phyloP scores from a whole-genome alignment of 2,329 filamentous ascomycete species.

The Alternaria sp. region DNA sequence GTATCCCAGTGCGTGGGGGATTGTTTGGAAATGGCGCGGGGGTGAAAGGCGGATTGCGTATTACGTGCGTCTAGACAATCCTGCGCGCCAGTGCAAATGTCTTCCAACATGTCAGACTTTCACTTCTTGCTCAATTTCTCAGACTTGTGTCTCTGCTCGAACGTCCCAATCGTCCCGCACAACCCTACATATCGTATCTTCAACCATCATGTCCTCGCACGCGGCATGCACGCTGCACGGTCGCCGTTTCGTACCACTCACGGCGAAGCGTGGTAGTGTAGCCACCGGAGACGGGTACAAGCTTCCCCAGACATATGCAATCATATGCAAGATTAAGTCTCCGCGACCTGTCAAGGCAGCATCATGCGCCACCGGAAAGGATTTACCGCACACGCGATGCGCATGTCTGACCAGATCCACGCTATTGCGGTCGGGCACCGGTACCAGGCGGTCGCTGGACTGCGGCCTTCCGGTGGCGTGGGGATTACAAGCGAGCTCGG shows the following conservation, averaged over 20 bases:
- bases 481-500: background rate
- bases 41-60: background rate
- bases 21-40: background rate
- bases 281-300: slow-evolving; percentile 21
- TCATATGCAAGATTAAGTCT: slow-evolving; percentile 11
- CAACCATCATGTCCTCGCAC: slow-evolving; percentile 2
- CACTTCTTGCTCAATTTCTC: background rate
- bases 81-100: slow-evolving; percentile 4
- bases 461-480: background rate
- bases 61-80: background rate
- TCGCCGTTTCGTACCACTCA: slow-evolving; percentile 22
- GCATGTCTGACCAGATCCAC: slow-evolving; percentile 18
- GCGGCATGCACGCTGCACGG: slow-evolving; percentile 14
- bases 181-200: background rate
- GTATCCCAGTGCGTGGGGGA: background rate
- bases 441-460: slow-evolving; percentile 2
- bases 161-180: background rate
- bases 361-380: slow-evolving; percentile 2
- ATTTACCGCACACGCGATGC: slow-evolving; percentile 1
- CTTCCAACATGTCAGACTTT: background rate
- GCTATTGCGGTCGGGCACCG: slow-evolving; percentile 4
- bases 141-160: background rate
- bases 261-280: slow-evolving; percentile 18
- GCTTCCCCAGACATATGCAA: slow-evolving; percentile 24
- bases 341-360: slow-evolving; percentile 21